Evolutionary conservation across 108 stramenopile genomes (phyloP).

Genomic region (Schizochytrium sp.): DNA sequence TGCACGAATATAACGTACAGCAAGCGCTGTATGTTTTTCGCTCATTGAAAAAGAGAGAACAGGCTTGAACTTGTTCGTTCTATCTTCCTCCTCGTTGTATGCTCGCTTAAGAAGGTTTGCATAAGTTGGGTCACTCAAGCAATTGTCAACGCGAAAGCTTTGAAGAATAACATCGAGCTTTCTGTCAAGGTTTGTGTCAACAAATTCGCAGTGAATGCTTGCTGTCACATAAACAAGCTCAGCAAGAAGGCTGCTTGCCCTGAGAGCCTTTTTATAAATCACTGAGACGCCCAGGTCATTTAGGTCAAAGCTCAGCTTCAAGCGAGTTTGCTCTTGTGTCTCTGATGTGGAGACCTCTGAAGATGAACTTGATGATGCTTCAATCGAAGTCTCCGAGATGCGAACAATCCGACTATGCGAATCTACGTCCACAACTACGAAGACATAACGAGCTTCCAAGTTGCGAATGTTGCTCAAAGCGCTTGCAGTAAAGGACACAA

Average conservation of each 20-base stretch:
- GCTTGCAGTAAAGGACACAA: not conserved
- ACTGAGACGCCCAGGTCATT: constrained; percentile 27
- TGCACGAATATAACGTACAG: constrained; percentile 14
- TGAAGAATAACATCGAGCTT: constrained; percentile 11
- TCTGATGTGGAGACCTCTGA: no score
- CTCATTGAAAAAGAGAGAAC: not conserved
- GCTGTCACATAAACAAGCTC: constrained; percentile 4
- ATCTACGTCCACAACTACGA: constrained; percentile 22
- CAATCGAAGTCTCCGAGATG: not conserved
- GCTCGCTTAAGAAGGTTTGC: constrained; percentile 44
- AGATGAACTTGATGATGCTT: not conserved
- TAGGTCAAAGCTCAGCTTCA: not conserved
- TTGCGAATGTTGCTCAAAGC: constrained; percentile 17
- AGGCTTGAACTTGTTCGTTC: not conserved
- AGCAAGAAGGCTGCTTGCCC: not conserved
- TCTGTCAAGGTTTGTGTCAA: constrained; percentile 30
- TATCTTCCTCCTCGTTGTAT: not conserved
- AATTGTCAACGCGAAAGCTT: constrained; percentile 24
- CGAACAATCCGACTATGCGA: not conserved
- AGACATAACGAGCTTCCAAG: not conserved
- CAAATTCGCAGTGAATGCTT: not conserved
- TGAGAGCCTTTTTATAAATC: not conserved
- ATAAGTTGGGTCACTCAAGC: not conserved
- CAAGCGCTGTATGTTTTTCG: constrained; percentile 44
- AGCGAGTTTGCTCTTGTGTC: not conserved